Evolutionary conservation across 345 rosid genomes (phyloP).

Genomic region (Pseudoturritis turrita): DNA sequence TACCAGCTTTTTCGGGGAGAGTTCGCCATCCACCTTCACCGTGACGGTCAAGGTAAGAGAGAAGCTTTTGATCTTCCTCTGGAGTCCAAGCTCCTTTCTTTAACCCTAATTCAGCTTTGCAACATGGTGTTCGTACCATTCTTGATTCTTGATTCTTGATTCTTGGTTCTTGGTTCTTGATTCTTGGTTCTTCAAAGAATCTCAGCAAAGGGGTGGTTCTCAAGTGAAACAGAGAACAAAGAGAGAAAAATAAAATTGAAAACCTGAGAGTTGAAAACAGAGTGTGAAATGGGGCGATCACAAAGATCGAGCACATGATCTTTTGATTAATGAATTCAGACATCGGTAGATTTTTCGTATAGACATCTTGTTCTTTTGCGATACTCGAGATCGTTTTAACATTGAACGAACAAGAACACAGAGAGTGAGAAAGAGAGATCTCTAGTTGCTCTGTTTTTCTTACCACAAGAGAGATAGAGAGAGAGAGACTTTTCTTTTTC

Average conservation of each 20-base stretch:
- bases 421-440: not conserved
- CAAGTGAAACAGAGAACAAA: constrained; percentile 9
- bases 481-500: not conserved
- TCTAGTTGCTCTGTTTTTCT: constrained; percentile 3
- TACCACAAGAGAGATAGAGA: not conserved
- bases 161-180: not conserved
- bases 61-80: constrained; percentile 46
- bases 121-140: constrained; percentile 41
- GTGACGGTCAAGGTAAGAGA: constrained; percentile 34
- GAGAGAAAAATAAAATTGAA: not conserved
- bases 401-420: constrained; percentile 5
- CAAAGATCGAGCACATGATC: constrained; percentile 34
- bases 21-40: constrained; percentile 56
- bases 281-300: constrained; percentile 16
- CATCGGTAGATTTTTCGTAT: constrained; percentile 26
- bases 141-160: constrained; percentile 14
- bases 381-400: not conserved
- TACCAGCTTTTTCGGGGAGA: constrained; percentile 49
- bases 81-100: constrained; percentile 53
- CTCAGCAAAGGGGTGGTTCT: not conserved
- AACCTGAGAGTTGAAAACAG: constrained; percentile 22
- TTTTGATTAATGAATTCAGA: constrained; percentile 28
- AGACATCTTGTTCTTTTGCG: constrained; percentile 25
- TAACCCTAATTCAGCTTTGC: constrained; percentile 29
- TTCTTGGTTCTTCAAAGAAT: not conserved